These are phyloP conservation scores for Blepharisma stoltei DNA, from an alignment of 73 alveolate species.

Conservation along the genomic window DNA sequence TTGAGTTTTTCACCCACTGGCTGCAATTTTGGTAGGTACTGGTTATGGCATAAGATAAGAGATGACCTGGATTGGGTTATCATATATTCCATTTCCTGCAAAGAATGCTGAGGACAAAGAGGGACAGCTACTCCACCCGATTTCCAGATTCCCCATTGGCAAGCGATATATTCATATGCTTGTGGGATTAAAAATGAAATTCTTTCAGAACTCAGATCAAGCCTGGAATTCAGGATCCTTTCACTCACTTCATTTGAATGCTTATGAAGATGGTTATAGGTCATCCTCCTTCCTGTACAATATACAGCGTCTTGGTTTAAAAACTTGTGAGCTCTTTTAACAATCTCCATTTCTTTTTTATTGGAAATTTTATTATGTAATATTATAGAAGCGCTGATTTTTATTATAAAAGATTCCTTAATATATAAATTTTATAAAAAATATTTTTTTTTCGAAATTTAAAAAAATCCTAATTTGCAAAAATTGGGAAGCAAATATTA, in stretches of 20 bases:
- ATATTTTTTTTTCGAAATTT: no score
- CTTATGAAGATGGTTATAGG: not conserved
- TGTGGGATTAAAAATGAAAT: not conserved
- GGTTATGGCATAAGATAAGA: slow-evolving; percentile 23
- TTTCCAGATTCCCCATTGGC: slow-evolving; percentile 34
- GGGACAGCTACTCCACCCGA: slow-evolving; percentile 33
- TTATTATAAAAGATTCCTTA: no score
- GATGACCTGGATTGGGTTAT: slow-evolving; percentile 26
- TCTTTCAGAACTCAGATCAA: not conserved
- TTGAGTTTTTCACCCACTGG: not conserved
- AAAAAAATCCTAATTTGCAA: no score
- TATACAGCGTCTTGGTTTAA: not conserved
- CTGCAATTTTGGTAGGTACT: not conserved
- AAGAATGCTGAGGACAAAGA: slow-evolving; percentile 17
- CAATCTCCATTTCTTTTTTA: not conserved
- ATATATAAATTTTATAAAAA: no score
- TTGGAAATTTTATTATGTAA: no score
- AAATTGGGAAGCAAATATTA: no score
- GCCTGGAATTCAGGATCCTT: not conserved
- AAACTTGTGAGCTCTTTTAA: not conserved
- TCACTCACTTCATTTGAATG: not conserved
- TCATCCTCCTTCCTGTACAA: slow-evolving; percentile 6
- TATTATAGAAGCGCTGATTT: no score
- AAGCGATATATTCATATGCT: not conserved
- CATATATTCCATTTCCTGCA: slow-evolving; percentile 38